Base-by-base conservation (phyloP, 2,329 filamentous ascomycete species). In the Phaeosphaeria sp. region DNA sequence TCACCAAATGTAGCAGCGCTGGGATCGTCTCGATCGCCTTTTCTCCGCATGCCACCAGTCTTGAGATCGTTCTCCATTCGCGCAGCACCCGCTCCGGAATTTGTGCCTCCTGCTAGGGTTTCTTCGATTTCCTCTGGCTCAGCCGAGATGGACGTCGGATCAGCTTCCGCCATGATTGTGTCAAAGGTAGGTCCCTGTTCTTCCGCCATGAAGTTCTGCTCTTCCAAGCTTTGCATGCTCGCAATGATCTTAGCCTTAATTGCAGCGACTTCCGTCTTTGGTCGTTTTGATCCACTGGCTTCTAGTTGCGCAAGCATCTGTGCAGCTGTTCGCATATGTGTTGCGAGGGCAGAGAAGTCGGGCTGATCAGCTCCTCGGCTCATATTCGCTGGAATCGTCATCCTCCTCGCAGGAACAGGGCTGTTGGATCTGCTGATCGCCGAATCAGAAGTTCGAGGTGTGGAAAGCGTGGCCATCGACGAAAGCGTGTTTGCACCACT, bases 31-130 rank as follows among this genome's bases (percentile, higher is more conserved):
- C 91, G 88, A 74, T 95, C 91, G 33, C 90, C 90, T 71, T 91
- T 90, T 52, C 90, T 86, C 72, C 91, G 89, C 15, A 95, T 88
- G 54, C 91, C 91, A 62, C 90, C 91, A 15, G 91, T 95, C 80
- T 93, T 94, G 76, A 92, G 86, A 73, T 95, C 91, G 72, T 95
- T 95, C 74, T 95, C 91, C 91, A 95, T 95, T 56, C 91, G 85
- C 54, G 91, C 91, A 52, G 90, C 88, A 56, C 91, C 91, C 10
- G 90, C 90, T 56, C 87, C 90, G 15, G 87, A 83, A 66, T 90
- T 91, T 57, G 89, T 82, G 1, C 80, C 67, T 2, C 82, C 77
- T 3, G 81, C 79, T 20, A 78, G 77, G 15, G 85, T 86, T 17
- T 85, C 84, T 47, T 88, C 85, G 2, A 88, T 76, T 57, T 87